Evolutionary conservation across 805 yeast species (phyloP), one percentile per base, ranked within the genome.

Genomic region (Ogataea neopini): DNA sequence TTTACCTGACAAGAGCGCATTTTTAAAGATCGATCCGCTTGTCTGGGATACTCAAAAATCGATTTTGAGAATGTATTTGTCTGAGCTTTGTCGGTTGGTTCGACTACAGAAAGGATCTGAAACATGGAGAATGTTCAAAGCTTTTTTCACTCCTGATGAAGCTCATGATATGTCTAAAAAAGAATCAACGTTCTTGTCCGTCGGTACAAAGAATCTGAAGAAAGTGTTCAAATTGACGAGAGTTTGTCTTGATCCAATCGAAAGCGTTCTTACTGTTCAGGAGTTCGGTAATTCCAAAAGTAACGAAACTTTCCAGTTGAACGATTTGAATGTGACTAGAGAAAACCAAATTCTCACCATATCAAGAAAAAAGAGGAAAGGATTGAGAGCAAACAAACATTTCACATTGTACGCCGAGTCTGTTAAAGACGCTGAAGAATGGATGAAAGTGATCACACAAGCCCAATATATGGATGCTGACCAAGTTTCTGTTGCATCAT

Each of bases 401-500:
- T 59, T 60, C 47, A 75, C 79, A 43, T 76, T 89, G 44, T 88
- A 95, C 64, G 85, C 94, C 2, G 96, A 90, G 62, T 81, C 85
- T 7, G 85, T 85, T 38, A 76, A 73, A 22, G 96, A 89, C 59
- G 68, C 66, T 6, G 60, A 57, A 19, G 60, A 60, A 6, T 59
- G 69, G 67, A 41, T 36, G 43, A 48, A 52, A 39, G 4, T 52
- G 19, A 51, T 58, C 1, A 32, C 36, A 7, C 57, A 55, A 3
- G 40, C 39, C 34, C 60, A 58, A 42, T 9, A 29, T 1, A 15
- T 15, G 17, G 55, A 48, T 7, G 20, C 43, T 7, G 57, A 52
- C 32, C 56, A 57, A 33, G 40, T 47, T 7, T 47, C 58, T 1
- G 47, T 53, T 3, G 25, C 50, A 7, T 47, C 54, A 10, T 53